These are phyloP conservation scores for Podospora pseudopauciseta DNA, from an alignment of 495 filamentous ascomycete genomes.

Conservation along the genomic window DNA sequence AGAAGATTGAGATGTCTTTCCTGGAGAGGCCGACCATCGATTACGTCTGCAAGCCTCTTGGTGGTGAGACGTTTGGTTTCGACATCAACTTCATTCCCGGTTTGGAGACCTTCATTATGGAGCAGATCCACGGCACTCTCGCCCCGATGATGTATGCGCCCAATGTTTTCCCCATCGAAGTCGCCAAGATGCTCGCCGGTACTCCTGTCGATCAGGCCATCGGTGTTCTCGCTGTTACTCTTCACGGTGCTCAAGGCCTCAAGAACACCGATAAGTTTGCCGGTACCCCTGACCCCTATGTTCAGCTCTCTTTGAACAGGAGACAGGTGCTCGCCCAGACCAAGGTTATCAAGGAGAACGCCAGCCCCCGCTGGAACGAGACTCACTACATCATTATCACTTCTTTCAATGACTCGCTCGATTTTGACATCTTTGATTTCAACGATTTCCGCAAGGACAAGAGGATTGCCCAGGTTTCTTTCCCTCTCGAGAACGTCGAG, in stretches of 20 bases:
- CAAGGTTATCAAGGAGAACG: conserved; percentile 78
- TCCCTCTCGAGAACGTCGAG: conserved; percentile 77
- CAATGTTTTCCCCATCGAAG: conserved; percentile 96
- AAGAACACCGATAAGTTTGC: conserved; percentile 94
- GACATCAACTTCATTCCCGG: conserved; percentile 99
- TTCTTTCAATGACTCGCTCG: conserved; percentile 79
- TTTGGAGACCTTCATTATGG: conserved; percentile 86
- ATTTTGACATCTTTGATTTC: conserved; percentile 81
- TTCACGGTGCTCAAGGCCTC: conserved; percentile 85
- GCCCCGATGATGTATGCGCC: conserved; percentile 96
- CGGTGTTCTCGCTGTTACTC: conserved; percentile 84
- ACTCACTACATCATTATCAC: conserved; percentile 93
- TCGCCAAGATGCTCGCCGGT: conserved; percentile 98
- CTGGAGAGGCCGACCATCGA: conserved; percentile 70
- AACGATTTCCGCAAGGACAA: conserved; percentile 97
- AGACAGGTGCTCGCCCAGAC: conserved; percentile 77
- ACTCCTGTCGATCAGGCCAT: conserved; percentile 93
- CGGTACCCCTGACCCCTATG: conserved; percentile 91
- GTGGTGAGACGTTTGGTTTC: conserved; percentile 91
- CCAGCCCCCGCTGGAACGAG: conserved; percentile 91
- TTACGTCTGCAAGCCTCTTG: conserved; percentile 95
- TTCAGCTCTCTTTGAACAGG: conserved; percentile 79
- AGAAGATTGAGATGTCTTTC: conserved; percentile 89
- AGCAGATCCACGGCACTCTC: conserved; percentile 89
- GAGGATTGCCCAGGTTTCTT: conserved; percentile 82